Base-by-base conservation (phyloP, 441 rosid species). In the Dalechampia spathulata region DNA sequence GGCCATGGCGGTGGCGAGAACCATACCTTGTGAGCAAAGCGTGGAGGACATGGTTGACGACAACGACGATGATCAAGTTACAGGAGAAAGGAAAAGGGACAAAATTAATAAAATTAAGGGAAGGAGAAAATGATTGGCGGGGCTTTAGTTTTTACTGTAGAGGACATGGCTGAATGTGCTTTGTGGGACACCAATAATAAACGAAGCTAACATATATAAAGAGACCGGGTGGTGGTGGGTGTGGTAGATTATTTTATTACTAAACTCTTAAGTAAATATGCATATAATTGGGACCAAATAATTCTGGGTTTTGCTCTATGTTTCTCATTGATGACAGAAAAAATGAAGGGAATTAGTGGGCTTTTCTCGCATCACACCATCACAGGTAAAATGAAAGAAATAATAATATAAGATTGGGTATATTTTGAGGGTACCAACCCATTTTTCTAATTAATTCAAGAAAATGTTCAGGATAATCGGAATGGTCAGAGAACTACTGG, bases 1-100 rank as follows among this genome's bases (percentile, higher is more conserved):
- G 5, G 85, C 85, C 85, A 82, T 79, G 72, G 85, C 85, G 0
- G 85, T 79, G 57, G 85, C 88, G 6, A 82, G 57, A 44, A 69
- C 78, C 57, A 69, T 64, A 0, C 80, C 82, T 13, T 81, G 87
- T 19, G 82, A 75, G 61, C 70, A 62, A 56, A 75, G 60, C 11
- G 63, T 55, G 3, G 84, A 61, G 56, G 79, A 40, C 80, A 76
- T 78, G 57, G 43, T 23, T 40, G 49, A 12, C 36, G 41, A 5
- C 12, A 30, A 27, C 13, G 30, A 16, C 16, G 5, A 15, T 30
- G 55, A 38, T n/a, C 49, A 49, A 13, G 42, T 21, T 19, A 14
- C 20, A 19, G 41, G 25, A 21, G 19, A 7, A 25, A 16, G 9
- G 27, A 39, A 8, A 53, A 14, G 37, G 49, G 36, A 21, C 13